Conservation (phyloP, 148 eudicot genomes). For the Limonium bicolor region DNA sequence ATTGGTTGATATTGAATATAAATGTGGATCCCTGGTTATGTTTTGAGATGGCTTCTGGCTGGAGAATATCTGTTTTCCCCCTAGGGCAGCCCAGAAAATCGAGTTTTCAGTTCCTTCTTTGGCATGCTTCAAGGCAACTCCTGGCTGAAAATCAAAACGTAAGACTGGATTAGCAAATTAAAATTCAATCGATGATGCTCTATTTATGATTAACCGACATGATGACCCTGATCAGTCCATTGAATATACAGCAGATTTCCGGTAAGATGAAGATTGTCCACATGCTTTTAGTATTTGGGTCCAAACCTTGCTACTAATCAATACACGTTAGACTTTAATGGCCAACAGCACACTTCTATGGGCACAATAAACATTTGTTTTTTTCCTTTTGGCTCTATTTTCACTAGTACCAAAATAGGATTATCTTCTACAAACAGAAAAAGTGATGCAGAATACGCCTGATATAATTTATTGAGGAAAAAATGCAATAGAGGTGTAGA, state of each 20-base stretch:
- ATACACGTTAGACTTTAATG: not conserved
- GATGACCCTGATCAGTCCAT: no score
- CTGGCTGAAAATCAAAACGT: conserved; percentile 42
- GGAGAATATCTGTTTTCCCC: conserved; percentile 78
- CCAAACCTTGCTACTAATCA: not conserved
- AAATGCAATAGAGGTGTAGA: not conserved
- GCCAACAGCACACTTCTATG: no score
- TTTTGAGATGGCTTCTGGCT: conserved; percentile 65
- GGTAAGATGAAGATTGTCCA: not conserved
- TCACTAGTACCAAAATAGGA: no score
- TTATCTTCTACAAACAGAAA: not conserved
- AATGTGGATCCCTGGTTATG: conserved; percentile 77
- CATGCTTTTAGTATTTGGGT: not conserved
- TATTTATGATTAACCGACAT: no score
- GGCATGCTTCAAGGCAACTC: conserved; percentile 54
- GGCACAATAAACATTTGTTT: no score
- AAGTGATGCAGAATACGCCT: not conserved
- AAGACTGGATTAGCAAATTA: not conserved
- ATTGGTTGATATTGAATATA: conserved; percentile 48
- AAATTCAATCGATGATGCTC: no score
- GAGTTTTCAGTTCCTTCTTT: conserved; percentile 99
- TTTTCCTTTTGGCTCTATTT: no score
- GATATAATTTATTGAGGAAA: not conserved
- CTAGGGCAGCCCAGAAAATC: conserved; percentile 84
- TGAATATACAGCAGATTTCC: not conserved